Conservation (phyloP, 805 yeast genomes). For the Myxozyma vanderwaltii region DNA sequence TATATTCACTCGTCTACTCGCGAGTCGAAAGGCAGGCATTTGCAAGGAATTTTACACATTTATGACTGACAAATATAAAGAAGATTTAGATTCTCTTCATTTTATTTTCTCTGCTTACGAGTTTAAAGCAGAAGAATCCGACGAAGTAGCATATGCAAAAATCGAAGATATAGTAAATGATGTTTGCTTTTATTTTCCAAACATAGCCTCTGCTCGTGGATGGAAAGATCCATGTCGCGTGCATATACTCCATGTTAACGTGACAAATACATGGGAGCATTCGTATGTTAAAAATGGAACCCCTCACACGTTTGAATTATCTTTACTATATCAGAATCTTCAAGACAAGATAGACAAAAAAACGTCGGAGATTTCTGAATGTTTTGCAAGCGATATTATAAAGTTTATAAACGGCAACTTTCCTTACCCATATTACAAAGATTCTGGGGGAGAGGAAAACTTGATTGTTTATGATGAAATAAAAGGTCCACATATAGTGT, state of each 20-base stretch:
- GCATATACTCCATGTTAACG: neutral
- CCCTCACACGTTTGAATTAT: slow-evolving; percentile 15
- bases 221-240: slow-evolving; percentile 5
- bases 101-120: neutral
- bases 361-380: neutral
- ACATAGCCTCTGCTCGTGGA: neutral
- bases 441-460: neutral
- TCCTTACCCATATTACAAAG: neutral
- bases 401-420: neutral
- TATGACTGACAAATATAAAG: neutral
- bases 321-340: slow-evolving; percentile 13
- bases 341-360: neutral
- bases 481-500: neutral
- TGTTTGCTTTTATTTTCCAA: slow-evolving; percentile 4
- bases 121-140: neutral
- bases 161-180: slow-evolving; percentile 6
- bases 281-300: neutral
- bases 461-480: neutral
- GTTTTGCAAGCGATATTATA: neutral
- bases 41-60: neutral
- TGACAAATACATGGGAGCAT: neutral
- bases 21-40: neutral
- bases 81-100: neutral
- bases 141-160: neutral
- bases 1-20: neutral